A percentile compares a stretch with the other conserved stretches of the same genome.
Conservation (phyloP, 257 asterid genomes). For the Salvia miltiorrhiza region DNA sequence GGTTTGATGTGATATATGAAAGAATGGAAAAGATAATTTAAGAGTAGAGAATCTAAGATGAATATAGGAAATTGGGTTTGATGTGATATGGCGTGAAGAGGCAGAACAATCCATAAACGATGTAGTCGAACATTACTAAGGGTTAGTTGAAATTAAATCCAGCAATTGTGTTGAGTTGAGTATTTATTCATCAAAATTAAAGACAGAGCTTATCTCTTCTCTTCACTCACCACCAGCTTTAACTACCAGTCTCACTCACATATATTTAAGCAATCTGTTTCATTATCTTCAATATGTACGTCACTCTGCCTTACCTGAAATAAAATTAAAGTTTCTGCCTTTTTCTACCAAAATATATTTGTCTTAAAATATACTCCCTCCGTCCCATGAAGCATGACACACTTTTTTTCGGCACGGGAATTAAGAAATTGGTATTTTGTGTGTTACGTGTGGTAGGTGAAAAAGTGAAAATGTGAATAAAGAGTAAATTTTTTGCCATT, state of each 20-base stretch:
- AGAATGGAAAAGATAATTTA: no score
- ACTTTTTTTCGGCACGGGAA: no score
- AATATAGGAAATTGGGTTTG: not conserved
- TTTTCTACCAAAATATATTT: no score
- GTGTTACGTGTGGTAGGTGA: no score
- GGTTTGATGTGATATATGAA: no score
- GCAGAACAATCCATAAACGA: conserved; percentile 21
- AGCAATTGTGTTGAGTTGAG: not conserved
- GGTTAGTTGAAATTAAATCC: conserved; percentile 27
- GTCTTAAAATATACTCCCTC: no score
- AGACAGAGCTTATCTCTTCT: not conserved
- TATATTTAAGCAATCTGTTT: not conserved
- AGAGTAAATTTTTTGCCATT: no score
- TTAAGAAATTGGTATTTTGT: no score
- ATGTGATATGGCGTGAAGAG: conserved; percentile 10
- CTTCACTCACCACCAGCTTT: not conserved
- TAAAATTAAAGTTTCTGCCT: no score
- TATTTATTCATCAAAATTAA: conserved; percentile 1
- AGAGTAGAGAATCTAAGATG: not conserved
- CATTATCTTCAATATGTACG: not conserved
- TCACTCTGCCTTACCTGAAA: not conserved
- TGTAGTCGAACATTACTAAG: conserved; percentile 9
- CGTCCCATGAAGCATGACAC: no score
- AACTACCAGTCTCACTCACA: conserved; percentile 14
- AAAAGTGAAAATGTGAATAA: no score